Conservation (phyloP, 2,329 filamentous ascomycete species). For the Trichoderma sp. region DNA sequence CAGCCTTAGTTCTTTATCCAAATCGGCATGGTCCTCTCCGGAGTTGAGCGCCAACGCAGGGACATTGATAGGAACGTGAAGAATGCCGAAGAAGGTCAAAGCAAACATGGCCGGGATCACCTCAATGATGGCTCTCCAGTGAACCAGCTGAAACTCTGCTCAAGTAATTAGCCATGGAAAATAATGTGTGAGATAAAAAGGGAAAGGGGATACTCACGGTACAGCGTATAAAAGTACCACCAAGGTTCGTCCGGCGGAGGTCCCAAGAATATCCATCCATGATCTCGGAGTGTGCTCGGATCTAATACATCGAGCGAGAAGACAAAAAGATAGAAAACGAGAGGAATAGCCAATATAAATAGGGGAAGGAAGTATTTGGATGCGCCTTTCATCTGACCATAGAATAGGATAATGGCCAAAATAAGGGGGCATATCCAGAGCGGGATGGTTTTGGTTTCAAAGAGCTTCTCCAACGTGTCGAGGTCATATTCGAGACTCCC, state of each 20-base stretch:
- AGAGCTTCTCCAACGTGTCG: constrained; percentile 72
- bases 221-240: constrained; percentile 97
- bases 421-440: constrained; percentile 82
- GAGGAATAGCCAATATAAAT: constrained; percentile 79
- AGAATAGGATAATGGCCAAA: constrained; percentile 74
- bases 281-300: constrained; percentile 64
- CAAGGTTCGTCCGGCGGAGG: constrained; percentile 85
- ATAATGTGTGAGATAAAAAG: not conserved
- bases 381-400: constrained; percentile 72
- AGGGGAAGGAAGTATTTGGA: constrained; percentile 84
- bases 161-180: not conserved
- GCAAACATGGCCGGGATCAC: constrained; percentile 95
- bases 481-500: constrained; percentile 82
- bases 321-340: constrained; percentile 77
- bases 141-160: constrained; percentile 75
- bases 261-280: constrained; percentile 89
- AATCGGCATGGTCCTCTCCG: constrained; percentile 87
- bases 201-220: constrained; percentile 60
- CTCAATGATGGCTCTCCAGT: constrained; percentile 80
- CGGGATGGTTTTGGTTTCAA: constrained; percentile 70
- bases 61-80: constrained; percentile 98
- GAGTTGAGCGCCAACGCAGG: constrained; percentile 88
- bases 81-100: constrained; percentile 92
- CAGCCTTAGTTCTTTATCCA: constrained; percentile 87
- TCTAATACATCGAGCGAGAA: constrained; percentile 67